A percentile compares a stretch with the other conserved stretches of the same genome.
phyloP scores from a whole-genome alignment of 208 protist genomes.

The Crithidia fasciculata region DNA sequence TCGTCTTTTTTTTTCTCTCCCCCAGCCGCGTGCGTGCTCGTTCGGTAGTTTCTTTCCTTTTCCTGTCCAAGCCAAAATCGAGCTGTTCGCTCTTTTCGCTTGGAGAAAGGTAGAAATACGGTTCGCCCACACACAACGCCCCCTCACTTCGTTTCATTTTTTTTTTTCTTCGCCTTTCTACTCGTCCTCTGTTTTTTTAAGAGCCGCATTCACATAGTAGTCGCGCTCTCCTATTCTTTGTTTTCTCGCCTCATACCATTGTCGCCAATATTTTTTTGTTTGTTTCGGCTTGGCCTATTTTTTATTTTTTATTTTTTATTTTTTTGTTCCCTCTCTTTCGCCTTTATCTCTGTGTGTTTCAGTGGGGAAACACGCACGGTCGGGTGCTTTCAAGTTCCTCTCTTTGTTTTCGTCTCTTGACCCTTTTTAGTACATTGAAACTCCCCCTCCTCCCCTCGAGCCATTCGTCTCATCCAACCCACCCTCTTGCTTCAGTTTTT shows the following conservation, averaged over 20 bases:
- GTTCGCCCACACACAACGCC: background rate
- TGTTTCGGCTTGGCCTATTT: slow-evolving; percentile 5
- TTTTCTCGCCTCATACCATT: background rate
- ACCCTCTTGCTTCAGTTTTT: background rate
- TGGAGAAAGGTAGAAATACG: background rate
- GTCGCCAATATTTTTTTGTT: slow-evolving; percentile 13
- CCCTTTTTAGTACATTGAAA: background rate
- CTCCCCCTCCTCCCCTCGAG: too few species aligned
- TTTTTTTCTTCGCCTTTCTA: background rate
- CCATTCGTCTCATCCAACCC: too few species aligned
- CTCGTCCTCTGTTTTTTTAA: background rate
- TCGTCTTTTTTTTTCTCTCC: slow-evolving; percentile 2
- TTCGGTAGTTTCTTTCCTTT: background rate
- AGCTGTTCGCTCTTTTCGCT: slow-evolving; percentile 5
- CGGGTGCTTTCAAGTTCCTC: background rate
- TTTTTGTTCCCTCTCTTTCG: background rate
- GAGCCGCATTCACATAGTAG: background rate
- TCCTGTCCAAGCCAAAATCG: background rate
- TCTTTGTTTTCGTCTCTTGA: slow-evolving; percentile 8
- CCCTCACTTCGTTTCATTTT: background rate
- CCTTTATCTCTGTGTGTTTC: slow-evolving; percentile 1
- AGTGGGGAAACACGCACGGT: background rate
- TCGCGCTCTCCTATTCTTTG: background rate
- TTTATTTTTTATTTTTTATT: slow-evolving; percentile 8
- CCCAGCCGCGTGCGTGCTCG: background rate